Conservation (phyloP, 2,329 filamentous ascomycete genomes). For the Sordariomycetes sp. region DNA sequence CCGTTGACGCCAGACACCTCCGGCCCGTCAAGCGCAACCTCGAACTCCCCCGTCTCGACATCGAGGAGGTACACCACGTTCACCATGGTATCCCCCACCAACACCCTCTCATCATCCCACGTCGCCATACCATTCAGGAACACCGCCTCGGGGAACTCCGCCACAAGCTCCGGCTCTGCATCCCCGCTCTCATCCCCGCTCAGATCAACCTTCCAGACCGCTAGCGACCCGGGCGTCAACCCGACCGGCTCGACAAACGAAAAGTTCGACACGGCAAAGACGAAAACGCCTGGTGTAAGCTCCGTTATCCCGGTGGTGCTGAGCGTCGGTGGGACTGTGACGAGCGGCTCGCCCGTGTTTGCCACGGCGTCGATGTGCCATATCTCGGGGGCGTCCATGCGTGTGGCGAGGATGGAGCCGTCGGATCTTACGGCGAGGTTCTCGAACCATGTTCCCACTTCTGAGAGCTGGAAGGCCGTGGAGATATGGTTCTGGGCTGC, state of each 20-base stretch:
- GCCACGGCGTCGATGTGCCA: constrained; percentile 4
- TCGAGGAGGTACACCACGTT: constrained; percentile 1
- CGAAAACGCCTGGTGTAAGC: constrained; percentile 2
- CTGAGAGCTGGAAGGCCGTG: constrained; percentile 1
- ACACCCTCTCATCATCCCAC: constrained; percentile 3
- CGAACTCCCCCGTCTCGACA: constrained; percentile 1
- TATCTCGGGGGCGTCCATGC: constrained; percentile 5
- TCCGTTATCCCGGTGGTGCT: constrained; percentile 6
- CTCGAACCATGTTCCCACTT: constrained; percentile 4
- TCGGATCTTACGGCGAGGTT: constrained; percentile 4
- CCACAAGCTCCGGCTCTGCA: constrained; percentile 1
- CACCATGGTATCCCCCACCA: constrained; percentile 1
- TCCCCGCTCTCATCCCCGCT: background rate
- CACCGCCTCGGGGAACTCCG: background rate
- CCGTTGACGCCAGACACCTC: constrained; percentile 2
- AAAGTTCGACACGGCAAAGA: constrained; percentile 5
- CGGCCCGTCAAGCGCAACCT: background rate
- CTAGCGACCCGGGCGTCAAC: background rate
- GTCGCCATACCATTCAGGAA: constrained; percentile 4
- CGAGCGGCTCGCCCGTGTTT: background rate
- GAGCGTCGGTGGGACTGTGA: constrained; percentile 2
- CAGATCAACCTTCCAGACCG: constrained; percentile 3
- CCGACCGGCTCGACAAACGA: background rate
- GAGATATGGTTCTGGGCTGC: background rate
- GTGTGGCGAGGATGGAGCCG: constrained; percentile 4